Conservation (phyloP, 371 early-diverging fungal species). For the Gilbertella persicaria region DNA sequence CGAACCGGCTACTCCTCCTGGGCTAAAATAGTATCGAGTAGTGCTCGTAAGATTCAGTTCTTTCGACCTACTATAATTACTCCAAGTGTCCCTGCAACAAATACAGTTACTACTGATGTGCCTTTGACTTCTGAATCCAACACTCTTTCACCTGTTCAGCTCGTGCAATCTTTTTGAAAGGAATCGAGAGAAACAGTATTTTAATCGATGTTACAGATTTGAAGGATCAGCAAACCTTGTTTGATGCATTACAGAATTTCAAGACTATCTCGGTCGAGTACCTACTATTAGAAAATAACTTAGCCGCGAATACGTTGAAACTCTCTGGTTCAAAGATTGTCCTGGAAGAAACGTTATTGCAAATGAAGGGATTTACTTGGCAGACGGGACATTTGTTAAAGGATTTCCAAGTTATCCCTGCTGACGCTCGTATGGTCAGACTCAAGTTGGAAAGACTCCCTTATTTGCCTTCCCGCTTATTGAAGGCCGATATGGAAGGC, state of each 20-base stretch:
- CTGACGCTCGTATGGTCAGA: not conserved
- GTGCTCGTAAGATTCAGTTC: too few species aligned
- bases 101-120: too few species aligned
- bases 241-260: not conserved
- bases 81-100: too few species aligned
- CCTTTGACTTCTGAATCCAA: too few species aligned
- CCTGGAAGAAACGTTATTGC: not conserved
- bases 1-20: too few species aligned
- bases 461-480: not conserved
- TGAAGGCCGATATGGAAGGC: not conserved
- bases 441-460: not conserved
- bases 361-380: not conserved
- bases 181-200: not conserved
- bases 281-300: not conserved
- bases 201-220: not conserved
- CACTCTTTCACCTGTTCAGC: too few species aligned
- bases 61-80: too few species aligned
- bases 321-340: not conserved
- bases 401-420: not conserved
- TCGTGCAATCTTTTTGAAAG: too few species aligned
- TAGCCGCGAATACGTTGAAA: not conserved
- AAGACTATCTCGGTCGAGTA: too few species aligned
- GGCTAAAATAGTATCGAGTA: too few species aligned
- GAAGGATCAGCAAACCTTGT: not conserved
- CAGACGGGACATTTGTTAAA: not conserved